These are phyloP conservation scores for Blastobotrys apis DNA, from an alignment of 1,139 yeast species.

Conservation along the genomic window DNA sequence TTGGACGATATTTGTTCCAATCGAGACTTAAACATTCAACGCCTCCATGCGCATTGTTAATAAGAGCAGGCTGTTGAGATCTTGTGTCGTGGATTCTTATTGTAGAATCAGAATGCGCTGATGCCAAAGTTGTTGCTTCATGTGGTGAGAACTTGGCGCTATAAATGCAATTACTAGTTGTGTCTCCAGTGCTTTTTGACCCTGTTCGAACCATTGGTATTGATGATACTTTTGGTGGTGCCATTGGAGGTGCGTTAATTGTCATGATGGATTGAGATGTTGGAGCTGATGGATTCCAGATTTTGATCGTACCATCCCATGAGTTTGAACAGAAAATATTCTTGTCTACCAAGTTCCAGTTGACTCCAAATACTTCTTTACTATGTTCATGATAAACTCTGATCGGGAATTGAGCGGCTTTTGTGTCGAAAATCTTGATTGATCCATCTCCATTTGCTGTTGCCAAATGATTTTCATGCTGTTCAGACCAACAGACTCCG, in stretches of 20 bases:
- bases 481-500: constrained; percentile 86
- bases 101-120: constrained; percentile 77
- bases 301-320: constrained; percentile 88
- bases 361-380: constrained; percentile 80
- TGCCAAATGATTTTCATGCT: constrained; percentile 78
- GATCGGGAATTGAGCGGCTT: constrained; percentile 60
- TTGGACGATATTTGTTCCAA: constrained; percentile 83
- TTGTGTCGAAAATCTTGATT: constrained; percentile 72
- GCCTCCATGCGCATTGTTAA: constrained; percentile 62
- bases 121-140: constrained; percentile 62
- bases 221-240: constrained; percentile 3
- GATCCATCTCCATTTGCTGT: constrained; percentile 91
- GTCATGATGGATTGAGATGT: constrained; percentile 53
- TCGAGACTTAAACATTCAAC: constrained; percentile 77
- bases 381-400: constrained; percentile 74
- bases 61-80: constrained; percentile 37
- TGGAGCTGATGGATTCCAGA: constrained; percentile 62
- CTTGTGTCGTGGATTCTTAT: constrained; percentile 84
- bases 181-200: constrained; percentile 23
- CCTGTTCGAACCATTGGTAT: constrained; percentile 7
- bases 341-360: constrained; percentile 84
- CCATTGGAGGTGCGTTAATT: constrained; percentile 32
- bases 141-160: constrained; percentile 85
- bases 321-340: constrained; percentile 67
- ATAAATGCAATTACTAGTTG: constrained; percentile 49